Evolutionary conservation across 2,329 filamentous ascomycete genomes (phyloP).

Genomic region (Xylaria sp.): DNA sequence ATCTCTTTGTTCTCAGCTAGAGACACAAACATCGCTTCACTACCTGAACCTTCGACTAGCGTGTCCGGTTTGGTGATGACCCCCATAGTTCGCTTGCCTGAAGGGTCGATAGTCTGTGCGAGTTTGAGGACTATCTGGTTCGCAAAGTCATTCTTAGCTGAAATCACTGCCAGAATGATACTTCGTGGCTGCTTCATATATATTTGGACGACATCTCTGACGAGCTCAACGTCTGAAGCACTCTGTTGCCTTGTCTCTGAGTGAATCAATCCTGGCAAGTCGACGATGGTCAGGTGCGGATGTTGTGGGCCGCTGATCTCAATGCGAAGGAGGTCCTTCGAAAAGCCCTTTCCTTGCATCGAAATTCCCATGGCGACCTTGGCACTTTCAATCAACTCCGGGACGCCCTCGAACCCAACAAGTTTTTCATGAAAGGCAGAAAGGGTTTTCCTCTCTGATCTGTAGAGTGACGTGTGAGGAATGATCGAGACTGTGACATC

Average conservation of each 20-base stretch:
- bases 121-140: slow-evolving; percentile 67
- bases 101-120: slow-evolving; percentile 52
- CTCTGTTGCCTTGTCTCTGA: slow-evolving; percentile 60
- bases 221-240: slow-evolving; percentile 56
- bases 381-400: slow-evolving; percentile 54
- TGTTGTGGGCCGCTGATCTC: slow-evolving; percentile 60
- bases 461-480: slow-evolving; percentile 49
- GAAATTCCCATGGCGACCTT: slow-evolving; percentile 62
- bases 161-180: slow-evolving; percentile 70
- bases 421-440: slow-evolving; percentile 44
- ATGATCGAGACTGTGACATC: slow-evolving; percentile 54
- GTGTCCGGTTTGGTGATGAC: slow-evolving; percentile 63
- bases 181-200: slow-evolving; percentile 69
- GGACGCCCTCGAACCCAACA: slow-evolving; percentile 50
- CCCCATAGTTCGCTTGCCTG: slow-evolving; percentile 59
- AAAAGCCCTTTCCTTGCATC: slow-evolving; percentile 53
- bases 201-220: slow-evolving; percentile 59
- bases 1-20: slow-evolving; percentile 60
- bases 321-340: slow-evolving; percentile 59
- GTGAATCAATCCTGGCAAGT: slow-evolving; percentile 67
- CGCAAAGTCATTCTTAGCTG: slow-evolving; percentile 66
- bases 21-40: slow-evolving; percentile 54
- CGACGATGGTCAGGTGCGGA: slow-evolving; percentile 67
- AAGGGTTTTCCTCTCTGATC: slow-evolving; percentile 41
- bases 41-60: slow-evolving; percentile 51